Conservation (phyloP, 208 protist species). For the Tritrichomonas foetus region DNA sequence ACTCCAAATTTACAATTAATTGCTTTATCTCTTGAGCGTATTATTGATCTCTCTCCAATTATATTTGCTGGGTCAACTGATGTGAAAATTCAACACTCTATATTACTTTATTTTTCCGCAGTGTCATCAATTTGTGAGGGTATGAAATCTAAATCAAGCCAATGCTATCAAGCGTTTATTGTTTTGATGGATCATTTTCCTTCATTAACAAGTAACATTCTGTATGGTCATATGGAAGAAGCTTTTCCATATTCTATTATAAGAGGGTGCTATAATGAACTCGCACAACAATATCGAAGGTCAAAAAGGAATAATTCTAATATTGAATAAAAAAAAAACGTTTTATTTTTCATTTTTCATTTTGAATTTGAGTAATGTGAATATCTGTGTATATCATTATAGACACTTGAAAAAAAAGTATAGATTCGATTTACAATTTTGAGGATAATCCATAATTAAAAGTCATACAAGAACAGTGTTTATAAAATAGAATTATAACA, state of each 20-base stretch:
- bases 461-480: no score
- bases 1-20: neutral
- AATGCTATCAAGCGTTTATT: neutral
- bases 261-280: neutral
- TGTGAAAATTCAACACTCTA: neutral
- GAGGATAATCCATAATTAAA: no score
- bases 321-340: no score
- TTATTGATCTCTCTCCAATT: neutral
- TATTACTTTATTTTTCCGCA: neutral
- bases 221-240: neutral
- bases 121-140: neutral
- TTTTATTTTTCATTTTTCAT: no score
- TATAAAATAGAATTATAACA: no score
- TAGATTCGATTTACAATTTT: no score
- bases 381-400: no score
- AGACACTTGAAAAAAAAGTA: no score
- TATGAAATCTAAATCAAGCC: neutral
- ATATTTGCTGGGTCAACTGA: neutral
- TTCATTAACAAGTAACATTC: neutral
- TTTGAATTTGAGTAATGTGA: no score
- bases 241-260: neutral
- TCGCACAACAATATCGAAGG: neutral
- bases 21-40: neutral
- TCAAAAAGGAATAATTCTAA: no score
- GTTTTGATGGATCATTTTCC: neutral